Conservation (phyloP, 2,329 filamentous ascomycete species). For the Bimuria novae-zelandiae region DNA sequence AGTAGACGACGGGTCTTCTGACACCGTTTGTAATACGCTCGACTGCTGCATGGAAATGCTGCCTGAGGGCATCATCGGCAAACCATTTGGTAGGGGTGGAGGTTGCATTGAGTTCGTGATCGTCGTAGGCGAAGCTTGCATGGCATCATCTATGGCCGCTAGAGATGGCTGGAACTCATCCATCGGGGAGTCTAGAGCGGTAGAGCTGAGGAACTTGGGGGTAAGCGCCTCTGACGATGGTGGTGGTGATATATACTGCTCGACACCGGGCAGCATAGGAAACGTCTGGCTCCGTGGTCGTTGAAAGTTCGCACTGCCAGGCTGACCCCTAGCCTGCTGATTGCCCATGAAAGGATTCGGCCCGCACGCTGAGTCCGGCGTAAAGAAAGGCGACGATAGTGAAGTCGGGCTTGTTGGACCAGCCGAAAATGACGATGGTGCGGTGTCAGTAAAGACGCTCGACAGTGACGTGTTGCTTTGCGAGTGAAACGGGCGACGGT, state of each 20-base stretch:
- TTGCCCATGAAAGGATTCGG: conserved; percentile 65
- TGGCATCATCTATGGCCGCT: conserved; percentile 47
- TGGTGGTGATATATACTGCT: conserved; percentile 59
- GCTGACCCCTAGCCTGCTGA: conserved; percentile 55
- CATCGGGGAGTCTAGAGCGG: conserved; percentile 57
- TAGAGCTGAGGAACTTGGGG: conserved; percentile 57
- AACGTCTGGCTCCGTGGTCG: conserved; percentile 88
- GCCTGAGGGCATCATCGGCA: conserved; percentile 48
- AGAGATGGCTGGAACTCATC: conserved; percentile 50
- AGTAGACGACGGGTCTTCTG: conserved; percentile 54
- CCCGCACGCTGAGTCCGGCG: conserved; percentile 70
- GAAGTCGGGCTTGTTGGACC: conserved; percentile 74
- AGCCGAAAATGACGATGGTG: conserved; percentile 69
- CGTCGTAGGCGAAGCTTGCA: conserved; percentile 42
- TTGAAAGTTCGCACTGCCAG: conserved; percentile 62
- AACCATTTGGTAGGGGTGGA: conserved; percentile 36
- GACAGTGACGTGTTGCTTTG: conserved; percentile 69
- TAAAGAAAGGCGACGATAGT: conserved; percentile 76
- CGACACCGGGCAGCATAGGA: conserved; percentile 68
- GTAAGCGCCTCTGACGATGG: conserved; percentile 59
- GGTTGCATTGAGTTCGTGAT: conserved; percentile 52
- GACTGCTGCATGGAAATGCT: conserved; percentile 22
- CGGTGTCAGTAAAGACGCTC: conserved; percentile 68
- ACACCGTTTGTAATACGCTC: conserved; percentile 18
- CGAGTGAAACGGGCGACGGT: conserved; percentile 68